Percentiles rank a stretch among this genome's conserved stretches.
Evolutionary conservation across 208 protist species (phyloP).

Genomic region (Herpetomonas muscarum): DNA sequence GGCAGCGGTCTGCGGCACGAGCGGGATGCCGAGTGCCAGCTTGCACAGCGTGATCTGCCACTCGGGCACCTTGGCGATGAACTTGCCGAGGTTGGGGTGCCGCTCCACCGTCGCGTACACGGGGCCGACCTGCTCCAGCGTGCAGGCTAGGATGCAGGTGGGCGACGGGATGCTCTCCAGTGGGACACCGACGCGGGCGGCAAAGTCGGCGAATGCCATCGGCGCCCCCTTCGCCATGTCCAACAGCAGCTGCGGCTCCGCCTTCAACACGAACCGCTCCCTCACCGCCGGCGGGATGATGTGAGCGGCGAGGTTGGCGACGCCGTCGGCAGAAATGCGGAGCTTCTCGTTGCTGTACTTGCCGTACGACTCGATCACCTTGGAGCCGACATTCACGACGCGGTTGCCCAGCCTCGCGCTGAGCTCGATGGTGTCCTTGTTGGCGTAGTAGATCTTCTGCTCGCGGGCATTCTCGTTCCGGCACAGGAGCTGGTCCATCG

Average conservation of each 20-base stretch:
- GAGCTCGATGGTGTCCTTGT: slow-evolving; percentile 38
- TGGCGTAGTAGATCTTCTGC: slow-evolving; percentile 82
- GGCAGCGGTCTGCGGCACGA: slow-evolving; percentile 19
- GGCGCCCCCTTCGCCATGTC: slow-evolving; percentile 24
- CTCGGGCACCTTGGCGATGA: slow-evolving; percentile 52
- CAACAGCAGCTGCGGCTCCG: slow-evolving; percentile 41
- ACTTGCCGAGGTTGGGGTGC: slow-evolving; percentile 39
- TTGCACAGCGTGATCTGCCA: slow-evolving; percentile 69
- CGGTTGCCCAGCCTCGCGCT: slow-evolving; percentile 49
- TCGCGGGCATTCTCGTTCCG: slow-evolving; percentile 57
- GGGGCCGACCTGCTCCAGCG: slow-evolving; percentile 30
- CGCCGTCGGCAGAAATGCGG: slow-evolving; percentile 70
- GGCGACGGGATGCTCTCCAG: slow-evolving; percentile 22
- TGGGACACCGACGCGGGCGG: slow-evolving; percentile 13
- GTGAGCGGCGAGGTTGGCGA: slow-evolving; percentile 39
- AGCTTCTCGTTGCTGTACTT: slow-evolving; percentile 84
- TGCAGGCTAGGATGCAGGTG: slow-evolving; percentile 48
- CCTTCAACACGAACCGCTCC: slow-evolving; percentile 34
- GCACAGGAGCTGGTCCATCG: slow-evolving; percentile 42
- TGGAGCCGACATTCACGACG: slow-evolving; percentile 73
- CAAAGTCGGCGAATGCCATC: slow-evolving; percentile 39
- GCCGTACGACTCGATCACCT: slow-evolving; percentile 76
- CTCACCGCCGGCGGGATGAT: slow-evolving; percentile 16
- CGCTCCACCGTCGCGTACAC: slow-evolving; percentile 56
- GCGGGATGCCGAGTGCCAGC: slow-evolving; percentile 35